These are phyloP conservation scores for Phialophora chinensis DNA, from an alignment of 2,329 filamentous ascomycete genomes.

Conservation along the genomic window DNA sequence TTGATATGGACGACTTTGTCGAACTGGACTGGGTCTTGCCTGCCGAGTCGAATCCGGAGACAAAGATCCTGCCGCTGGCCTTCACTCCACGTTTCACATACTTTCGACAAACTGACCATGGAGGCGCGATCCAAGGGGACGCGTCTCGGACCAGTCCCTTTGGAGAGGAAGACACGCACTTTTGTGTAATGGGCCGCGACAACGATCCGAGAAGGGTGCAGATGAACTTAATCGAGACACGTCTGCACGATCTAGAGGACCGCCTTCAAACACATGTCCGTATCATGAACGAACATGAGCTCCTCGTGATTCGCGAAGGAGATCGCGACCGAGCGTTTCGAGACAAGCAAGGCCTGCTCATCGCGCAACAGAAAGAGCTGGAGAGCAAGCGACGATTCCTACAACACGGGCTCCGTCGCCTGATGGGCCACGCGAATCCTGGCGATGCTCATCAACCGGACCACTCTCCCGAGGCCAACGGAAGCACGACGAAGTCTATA, in stretches of 20 bases:
- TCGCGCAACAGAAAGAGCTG: slow-evolving; percentile 63
- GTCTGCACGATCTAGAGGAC: slow-evolving; percentile 75
- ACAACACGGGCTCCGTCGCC: slow-evolving; percentile 61
- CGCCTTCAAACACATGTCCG: slow-evolving; percentile 79
- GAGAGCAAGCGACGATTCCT: slow-evolving; percentile 65
- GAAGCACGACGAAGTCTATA: slow-evolving; percentile 37
- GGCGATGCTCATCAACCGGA: slow-evolving; percentile 48
- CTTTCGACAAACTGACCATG: slow-evolving; percentile 94
- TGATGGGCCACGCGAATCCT: slow-evolving; percentile 58
- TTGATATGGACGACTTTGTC: slow-evolving; percentile 99
- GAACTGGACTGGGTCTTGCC: slow-evolving; percentile 96
- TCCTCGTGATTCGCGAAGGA: slow-evolving; percentile 63
- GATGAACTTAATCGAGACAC: slow-evolving; percentile 79
- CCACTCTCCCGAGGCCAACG: slow-evolving; percentile 34
- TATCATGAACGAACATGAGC: slow-evolving; percentile 75
- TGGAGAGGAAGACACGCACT: slow-evolving; percentile 89
- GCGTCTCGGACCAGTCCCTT: slow-evolving; percentile 85
- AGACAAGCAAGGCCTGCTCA: slow-evolving; percentile 57
- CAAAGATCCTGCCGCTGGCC: slow-evolving; percentile 89
- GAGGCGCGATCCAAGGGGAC: slow-evolving; percentile 77
- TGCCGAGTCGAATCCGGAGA: slow-evolving; percentile 86
- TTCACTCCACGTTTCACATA: slow-evolving; percentile 96
- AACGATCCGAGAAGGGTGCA: slow-evolving; percentile 90
- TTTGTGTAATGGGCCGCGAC: slow-evolving; percentile 91
- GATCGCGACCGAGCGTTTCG: slow-evolving; percentile 54